A percentile compares a stretch with the other conserved stretches of the same genome.
Evolutionary conservation across 2,329 filamentous ascomycete species (phyloP).

Genomic region (Ascochyta viciae-villosae): DNA sequence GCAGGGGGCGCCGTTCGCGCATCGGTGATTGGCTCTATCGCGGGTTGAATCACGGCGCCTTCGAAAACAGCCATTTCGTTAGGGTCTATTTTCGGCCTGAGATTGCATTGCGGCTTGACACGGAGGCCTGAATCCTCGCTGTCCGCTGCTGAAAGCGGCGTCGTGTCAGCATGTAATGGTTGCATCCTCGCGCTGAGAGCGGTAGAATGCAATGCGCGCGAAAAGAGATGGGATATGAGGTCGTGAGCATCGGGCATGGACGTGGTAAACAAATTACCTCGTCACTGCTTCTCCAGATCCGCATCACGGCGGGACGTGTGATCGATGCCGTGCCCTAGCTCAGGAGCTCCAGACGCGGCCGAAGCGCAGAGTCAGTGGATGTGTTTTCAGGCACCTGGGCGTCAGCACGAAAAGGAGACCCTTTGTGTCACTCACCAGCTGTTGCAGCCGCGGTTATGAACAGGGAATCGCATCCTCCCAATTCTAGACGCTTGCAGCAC

Average conservation of each 20-base stretch:
- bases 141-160: background rate
- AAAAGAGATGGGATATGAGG: background rate
- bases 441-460: conserved; percentile 1
- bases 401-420: conserved; percentile 6
- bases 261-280: conserved; percentile 1
- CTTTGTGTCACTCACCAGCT: background rate
- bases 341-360: conserved; percentile 4
- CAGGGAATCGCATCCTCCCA: conserved; percentile 2
- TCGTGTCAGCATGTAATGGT: conserved; percentile 9
- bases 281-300: conserved; percentile 20
- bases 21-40: background rate
- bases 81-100: background rate
- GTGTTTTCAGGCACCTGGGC: conserved; percentile 9
- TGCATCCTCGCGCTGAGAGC: conserved; percentile 2
- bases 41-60: background rate
- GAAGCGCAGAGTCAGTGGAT: conserved; percentile 7
- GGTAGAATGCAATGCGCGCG: background rate
- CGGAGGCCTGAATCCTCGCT: conserved; percentile 10
- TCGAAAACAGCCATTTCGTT: conserved; percentile 1
- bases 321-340: conserved; percentile 16
- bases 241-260: conserved; percentile 2
- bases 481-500: conserved; percentile 9
- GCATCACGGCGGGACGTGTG: conserved; percentile 16
- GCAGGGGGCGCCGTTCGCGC: background rate
- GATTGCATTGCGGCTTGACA: conserved; percentile 4